Base-by-base conservation (phyloP, 1,139 yeast species). In the Magnusiomyces tetraspermus region DNA sequence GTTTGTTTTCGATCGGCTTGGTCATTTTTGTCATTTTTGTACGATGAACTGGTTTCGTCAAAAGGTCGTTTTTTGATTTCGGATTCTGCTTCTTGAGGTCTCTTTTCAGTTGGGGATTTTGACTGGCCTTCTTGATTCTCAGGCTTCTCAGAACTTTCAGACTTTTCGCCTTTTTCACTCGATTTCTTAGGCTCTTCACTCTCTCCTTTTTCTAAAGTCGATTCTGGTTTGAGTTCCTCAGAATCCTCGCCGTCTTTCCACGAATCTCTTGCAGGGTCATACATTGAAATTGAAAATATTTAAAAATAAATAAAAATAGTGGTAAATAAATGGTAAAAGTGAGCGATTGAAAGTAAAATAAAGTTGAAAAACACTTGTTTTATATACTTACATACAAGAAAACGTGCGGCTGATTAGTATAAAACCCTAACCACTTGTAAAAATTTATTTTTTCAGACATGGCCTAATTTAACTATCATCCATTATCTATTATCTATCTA, bases 181-280 rank as follows among this genome's bases (percentile, higher is more conserved):
- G 3, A 3, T n/a, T 6, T 19, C 3, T 38, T 22, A 11, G 43
- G 3, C 13, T 15, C 21, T 10, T 37, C 17, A 6, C n/a, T 15
- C 8, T 13, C 21, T 13, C 19, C 19, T 38, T 4, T 31, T 42
- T 44, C 11, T 44, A 33, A 3, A 8, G 33, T 26, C 11, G 10
- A 17, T 4, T 2, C 21, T 15, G 33, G 13, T 24, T 43, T 28
- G 11, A 11, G 33, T 11, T 28, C 33, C 11, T 28, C 33, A 8
- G 33, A 28, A 28, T 53, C 56, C 22, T 55, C 58, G 4, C 56
- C 62, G 10, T 55, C 55, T 13, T 54, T 59, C 67, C 67, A 65
- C 19, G 64, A 56, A 52, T 65, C 68, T 53, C 69, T 52, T 1
- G 67, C 68, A 13, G 69, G 68, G 50, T 66, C 69, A 57, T 66